Percentiles rank a stretch among this genome's conserved stretches.
Conservation (phyloP, 352 stramenopile genomes). For the Bremia lactucae region DNA sequence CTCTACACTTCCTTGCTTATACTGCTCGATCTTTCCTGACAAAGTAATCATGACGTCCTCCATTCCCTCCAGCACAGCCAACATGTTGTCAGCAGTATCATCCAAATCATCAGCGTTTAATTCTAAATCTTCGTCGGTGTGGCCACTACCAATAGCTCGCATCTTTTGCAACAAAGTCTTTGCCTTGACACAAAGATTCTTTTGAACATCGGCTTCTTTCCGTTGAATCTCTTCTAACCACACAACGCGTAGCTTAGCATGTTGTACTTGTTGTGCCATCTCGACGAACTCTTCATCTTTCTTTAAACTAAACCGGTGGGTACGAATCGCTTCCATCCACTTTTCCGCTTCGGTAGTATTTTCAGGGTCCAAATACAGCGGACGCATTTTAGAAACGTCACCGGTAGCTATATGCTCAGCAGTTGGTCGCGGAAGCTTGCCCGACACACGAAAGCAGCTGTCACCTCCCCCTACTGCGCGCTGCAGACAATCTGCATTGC, state of each 20-base stretch:
- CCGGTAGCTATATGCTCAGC: constrained; percentile 26
- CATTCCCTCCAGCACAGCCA: constrained; percentile 31
- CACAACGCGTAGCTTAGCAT: constrained; percentile 22
- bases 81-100: constrained; percentile 23
- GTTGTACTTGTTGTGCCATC: constrained; percentile 25
- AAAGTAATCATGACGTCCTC: constrained; percentile 47
- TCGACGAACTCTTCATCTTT: constrained; percentile 31
- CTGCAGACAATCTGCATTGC: constrained; percentile 66
- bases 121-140: constrained; percentile 12
- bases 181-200: constrained; percentile 14
- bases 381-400: constrained; percentile 41
- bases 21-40: constrained; percentile 35
- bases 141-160: constrained; percentile 21
- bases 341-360: constrained; percentile 30
- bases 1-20: constrained; percentile 25
- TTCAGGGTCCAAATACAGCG: constrained; percentile 59
- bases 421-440: constrained; percentile 33
- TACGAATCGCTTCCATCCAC: constrained; percentile 64
- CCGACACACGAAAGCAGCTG: constrained; percentile 62
- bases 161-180: constrained; percentile 27
- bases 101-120: constrained; percentile 14
- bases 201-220: constrained; percentile 14
- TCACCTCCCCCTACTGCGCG: constrained; percentile 49
- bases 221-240: constrained; percentile 23
- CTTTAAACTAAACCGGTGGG: constrained; percentile 54